Evolutionary conservation across 257 asterid species (phyloP), one percentile per base, ranked within the genome.

Genomic region (Scutellaria minor): DNA sequence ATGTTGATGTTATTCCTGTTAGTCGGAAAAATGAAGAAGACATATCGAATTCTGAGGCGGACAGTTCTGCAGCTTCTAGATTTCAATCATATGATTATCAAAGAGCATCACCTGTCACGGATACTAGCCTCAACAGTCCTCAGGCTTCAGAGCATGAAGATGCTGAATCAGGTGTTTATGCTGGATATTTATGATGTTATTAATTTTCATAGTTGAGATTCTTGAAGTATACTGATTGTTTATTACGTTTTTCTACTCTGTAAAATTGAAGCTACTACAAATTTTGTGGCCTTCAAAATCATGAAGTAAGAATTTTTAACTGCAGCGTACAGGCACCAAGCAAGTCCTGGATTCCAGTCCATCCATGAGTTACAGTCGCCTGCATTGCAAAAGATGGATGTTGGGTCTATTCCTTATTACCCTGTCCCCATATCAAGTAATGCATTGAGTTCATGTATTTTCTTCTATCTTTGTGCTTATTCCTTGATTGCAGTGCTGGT

Each of bases 71-170:
- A 54, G 80, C 92, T 76, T 85, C 95, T 69, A 82, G 78, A 63
- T 77, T 77, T 73, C 88, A 81, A 59, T 83, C 79, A 71, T 82
- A 85, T 76, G 88, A 83, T 81, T 76, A 84, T 79, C 93, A 84
- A 82, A 80, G 87, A 64, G 81, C 83, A 62, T 84, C 98, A 62
- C 95, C 82, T 73, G 75, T 81, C 79, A 84, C 96, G 8, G 96
- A 91, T 74, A 77, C 91, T 52, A 92, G 93, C 84, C 84, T 72
- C 70, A 88, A 77, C 77, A 83, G 92, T 78, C 80, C 85, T 40
- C 92, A 78, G 72, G 86, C 96, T 64, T 84, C 96, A 44, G 98
- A 91, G 71, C 81, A 72, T 80, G 98, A 89, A 86, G 98, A 93
- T 80, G 91, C 96, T 66, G 91, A 93, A 82, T 93, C 97, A 91